Conservation (phyloP, 2,329 filamentous ascomycete genomes). For the Beauveria australis region DNA sequence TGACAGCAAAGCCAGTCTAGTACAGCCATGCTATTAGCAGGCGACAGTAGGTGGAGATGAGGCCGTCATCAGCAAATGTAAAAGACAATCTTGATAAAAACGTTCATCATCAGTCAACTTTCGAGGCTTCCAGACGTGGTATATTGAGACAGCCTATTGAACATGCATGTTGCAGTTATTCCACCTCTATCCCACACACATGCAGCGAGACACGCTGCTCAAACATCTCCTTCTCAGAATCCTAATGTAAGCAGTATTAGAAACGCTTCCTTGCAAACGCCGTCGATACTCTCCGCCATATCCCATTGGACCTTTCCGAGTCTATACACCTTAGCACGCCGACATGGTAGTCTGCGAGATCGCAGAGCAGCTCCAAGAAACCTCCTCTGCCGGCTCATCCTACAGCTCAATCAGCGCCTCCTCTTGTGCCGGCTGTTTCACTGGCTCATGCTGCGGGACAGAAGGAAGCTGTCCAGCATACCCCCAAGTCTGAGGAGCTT, state of each 20-base stretch:
- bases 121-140: not conserved
- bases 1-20: not conserved
- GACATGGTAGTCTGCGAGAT: not conserved
- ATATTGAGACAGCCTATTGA: not conserved
- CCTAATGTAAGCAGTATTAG: not conserved
- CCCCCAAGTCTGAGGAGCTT: constrained; percentile 29
- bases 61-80: too few species aligned
- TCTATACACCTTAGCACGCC: not conserved
- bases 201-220: not conserved
- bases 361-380: not conserved
- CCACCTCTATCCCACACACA: not conserved
- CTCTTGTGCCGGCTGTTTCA: constrained; percentile 49
- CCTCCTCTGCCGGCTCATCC: not conserved
- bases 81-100: too few species aligned
- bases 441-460: constrained; percentile 39
- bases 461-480: constrained; percentile 53
- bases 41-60: too few species aligned
- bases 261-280: constrained; percentile 5
- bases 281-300: not conserved
- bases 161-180: not conserved
- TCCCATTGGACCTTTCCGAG: not conserved
- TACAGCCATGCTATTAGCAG: too few species aligned
- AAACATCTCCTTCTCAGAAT: not conserved
- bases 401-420: constrained; percentile 75
- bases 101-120: too few species aligned